phyloP scores from a whole-genome alignment of 257 asterid species.

The Solanum bukasovii region DNA sequence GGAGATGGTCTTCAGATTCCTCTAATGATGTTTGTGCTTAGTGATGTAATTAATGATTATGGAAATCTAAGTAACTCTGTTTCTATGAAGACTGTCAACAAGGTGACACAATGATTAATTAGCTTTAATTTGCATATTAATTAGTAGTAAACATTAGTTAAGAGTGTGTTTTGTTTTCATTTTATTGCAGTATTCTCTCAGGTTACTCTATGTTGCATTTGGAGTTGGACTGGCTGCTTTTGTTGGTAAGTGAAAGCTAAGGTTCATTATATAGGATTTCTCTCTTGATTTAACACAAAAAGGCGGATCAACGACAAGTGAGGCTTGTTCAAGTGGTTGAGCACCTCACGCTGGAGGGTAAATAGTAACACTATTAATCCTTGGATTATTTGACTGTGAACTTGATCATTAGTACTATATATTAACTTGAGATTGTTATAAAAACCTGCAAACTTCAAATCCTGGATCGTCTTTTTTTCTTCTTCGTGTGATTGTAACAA shows the following conservation, averaged over 20 bases:
- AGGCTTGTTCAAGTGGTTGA: not conserved
- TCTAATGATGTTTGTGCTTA: constrained; percentile 67
- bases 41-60: constrained; percentile 58
- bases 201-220: constrained; percentile 67
- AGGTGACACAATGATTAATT: constrained; percentile 23
- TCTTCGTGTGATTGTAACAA: not conserved
- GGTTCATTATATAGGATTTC: not conserved
- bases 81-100: constrained; percentile 29
- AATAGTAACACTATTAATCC: not conserved
- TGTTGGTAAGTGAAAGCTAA: constrained; percentile 31
- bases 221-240: constrained; percentile 74
- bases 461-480: not conserved
- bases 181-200: constrained; percentile 27
- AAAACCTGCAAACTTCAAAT: not conserved
- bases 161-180: not conserved
- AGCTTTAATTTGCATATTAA: not conserved
- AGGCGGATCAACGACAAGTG: not conserved
- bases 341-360: not conserved
- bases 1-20: constrained; percentile 94
- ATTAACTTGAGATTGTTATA: not conserved
- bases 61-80: constrained; percentile 23
- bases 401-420: not conserved
- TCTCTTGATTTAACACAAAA: not conserved
- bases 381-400: not conserved
- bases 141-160: not conserved